Evolutionary conservation across 345 rosid species (phyloP), one percentile per base, ranked within the genome.

Genomic region (Gossypium longicalyx): DNA sequence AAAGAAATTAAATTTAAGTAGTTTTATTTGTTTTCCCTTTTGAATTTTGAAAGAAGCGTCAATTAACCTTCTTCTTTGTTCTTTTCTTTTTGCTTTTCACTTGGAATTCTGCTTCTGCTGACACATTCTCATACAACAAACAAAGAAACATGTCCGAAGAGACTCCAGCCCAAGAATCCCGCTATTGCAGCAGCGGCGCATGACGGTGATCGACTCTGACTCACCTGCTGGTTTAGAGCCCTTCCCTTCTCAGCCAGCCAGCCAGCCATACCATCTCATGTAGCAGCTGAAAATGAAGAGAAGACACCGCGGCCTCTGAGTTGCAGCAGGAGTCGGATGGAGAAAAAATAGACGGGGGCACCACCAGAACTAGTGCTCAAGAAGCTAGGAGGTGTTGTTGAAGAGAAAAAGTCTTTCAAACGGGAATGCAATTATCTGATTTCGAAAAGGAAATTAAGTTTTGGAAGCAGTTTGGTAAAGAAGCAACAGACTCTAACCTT

Each of bases 381-480:
- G 73, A 75, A 38, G 77, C 51, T 49, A 4, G 38, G 38, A 34
- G 38, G 38, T 34, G 82, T 62, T 2, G 76, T 20, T 57, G 71
- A 79, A 65, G 75, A 73, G 64, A 81, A 52, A 59, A 84, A 74
- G 76, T 90, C 94, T 0, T 90, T 86, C 84, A 87, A 90, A 75
- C 92, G 85, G 78, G 92, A 88, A 77, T 85, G 89, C 60, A 88
- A 86, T 90, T 90, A 76, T 77, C 92, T 15, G 87, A 82, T 29
- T 41, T 52, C 0, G 86, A 90, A 76, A 17, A 79, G 56, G 83
- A 79, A 57, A 34, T 34, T 34, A 34, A 34, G 81, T 90, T 51
- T 82, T 89, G 49, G 74, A 72, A 51, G 86, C 73, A 78, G 67
- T 78, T 86, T 7, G 71, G 85, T 4, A 83, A 86, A 64, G 88